Evolutionary conservation across 2,329 filamentous ascomycete species (phyloP).

Genomic region (Diaporthe batatas): DNA sequence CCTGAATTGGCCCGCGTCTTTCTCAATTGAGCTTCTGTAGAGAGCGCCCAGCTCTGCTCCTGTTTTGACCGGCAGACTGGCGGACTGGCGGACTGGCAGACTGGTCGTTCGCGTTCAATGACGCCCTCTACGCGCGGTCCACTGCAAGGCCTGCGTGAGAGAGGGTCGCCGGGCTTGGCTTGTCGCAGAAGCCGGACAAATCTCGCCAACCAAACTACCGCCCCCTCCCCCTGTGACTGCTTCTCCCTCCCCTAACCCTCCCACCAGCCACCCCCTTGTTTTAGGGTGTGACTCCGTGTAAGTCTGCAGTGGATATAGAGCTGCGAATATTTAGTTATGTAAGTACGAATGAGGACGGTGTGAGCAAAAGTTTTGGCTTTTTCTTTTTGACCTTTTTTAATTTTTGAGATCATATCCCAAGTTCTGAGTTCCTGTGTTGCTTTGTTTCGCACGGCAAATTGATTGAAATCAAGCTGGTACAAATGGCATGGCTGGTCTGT

Average conservation of each 20-base stretch:
- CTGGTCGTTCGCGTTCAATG: not conserved
- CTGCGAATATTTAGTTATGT: too few species aligned
- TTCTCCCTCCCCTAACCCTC: not conserved
- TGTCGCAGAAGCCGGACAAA: constrained; percentile 18
- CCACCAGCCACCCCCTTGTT: constrained; percentile 21
- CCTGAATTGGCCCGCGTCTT: not conserved
- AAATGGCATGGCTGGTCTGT: too few species aligned
- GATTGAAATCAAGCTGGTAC: not conserved
- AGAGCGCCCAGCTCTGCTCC: not conserved
- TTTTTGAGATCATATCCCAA: not conserved
- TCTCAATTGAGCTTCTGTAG: constrained; percentile 9
- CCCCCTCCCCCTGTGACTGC: not conserved
- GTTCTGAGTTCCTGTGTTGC: too few species aligned
- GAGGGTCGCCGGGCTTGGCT: constrained; percentile 8
- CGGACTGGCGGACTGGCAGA: too few species aligned
- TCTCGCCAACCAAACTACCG: not conserved
- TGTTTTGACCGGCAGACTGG: not conserved
- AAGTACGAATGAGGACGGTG: not conserved
- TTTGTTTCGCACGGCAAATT: too few species aligned
- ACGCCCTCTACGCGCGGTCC: not conserved
- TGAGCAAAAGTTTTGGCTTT: not conserved
- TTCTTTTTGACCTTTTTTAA: not conserved
- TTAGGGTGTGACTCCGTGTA: not conserved
- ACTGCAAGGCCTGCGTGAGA: not conserved
- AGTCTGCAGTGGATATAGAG: not conserved